Base-by-base conservation (phyloP, 768 basidiomycete genomes). In the Exsudoporus frostii region DNA sequence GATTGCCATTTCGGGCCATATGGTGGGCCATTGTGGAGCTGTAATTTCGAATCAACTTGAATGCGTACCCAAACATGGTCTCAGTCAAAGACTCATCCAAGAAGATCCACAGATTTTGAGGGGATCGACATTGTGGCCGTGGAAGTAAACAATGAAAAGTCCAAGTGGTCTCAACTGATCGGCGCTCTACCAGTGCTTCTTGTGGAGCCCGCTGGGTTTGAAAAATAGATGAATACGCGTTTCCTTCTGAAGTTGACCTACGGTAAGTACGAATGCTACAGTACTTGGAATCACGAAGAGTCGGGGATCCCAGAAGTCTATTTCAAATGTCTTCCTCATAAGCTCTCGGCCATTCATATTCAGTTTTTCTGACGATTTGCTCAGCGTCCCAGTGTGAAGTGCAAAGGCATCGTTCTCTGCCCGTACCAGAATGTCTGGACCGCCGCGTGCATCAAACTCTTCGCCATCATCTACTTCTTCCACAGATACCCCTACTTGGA, bases 381-480 rank as follows among this genome's bases (percentile, higher is more conserved):
- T 11, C 33, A 13, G 15, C 33, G 15, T n/a, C 13, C 8, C 29
- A 10, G 22, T 25, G 45, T 24, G 34, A 47, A n/a, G 46, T 24
- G 34, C 11, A 5, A 14, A 34, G 11, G 24, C 15, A 6, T 24
- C 11, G 13, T 20, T 13, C 27, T 45, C 10, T 25, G n/a, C 45
- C 27, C 42, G 9, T 22, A 45, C 8, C 3, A 20, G 14, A 24
- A 64, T 66, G 65, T 65, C 64, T 15, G 56, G 37, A 33, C 59
- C 51, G 43, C 65, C 65, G 14, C 62, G 38, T 37, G 45, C 42
- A 27, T 49, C 56, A 22, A 54, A 46, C 25, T 32, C 56, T 13
- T 14, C 47, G 10, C 19, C 51, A 11, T 13, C 24, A 17, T 47
- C 46, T 5, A 34, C 37, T n/a, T 19, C 55, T 27, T 33, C 53